These are phyloP conservation scores for Trichomonascus vanleenenianus DNA, from an alignment of 805 yeast species.

Conservation along the genomic window DNA sequence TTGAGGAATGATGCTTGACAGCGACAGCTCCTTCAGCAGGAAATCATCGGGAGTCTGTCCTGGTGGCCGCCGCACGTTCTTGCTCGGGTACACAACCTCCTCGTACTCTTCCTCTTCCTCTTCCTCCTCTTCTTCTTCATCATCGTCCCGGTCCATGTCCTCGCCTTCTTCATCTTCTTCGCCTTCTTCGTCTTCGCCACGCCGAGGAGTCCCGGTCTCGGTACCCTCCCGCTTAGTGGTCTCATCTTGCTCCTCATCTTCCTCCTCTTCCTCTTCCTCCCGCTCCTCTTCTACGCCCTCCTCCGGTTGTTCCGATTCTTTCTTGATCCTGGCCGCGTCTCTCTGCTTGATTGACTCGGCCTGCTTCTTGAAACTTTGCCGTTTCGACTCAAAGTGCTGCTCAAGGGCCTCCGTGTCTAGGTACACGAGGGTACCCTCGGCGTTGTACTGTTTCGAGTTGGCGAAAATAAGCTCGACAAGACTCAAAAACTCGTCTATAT, in stretches of 20 bases:
- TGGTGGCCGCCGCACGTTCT: conserved; percentile 7
- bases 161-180: conserved; percentile 1
- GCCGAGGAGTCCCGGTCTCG: not conserved
- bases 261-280: not conserved
- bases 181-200: not conserved
- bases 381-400: conserved; percentile 35
- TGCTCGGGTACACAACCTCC: conserved; percentile 2
- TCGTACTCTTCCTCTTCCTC: not conserved
- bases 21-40: conserved; percentile 25
- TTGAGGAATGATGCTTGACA: conserved; percentile 31
- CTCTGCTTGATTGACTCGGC: conserved; percentile 3
- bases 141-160: conserved; percentile 4
- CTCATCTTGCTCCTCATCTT: not conserved
- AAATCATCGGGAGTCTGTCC: conserved; percentile 19
- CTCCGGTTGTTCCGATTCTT: not conserved
- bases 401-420: conserved; percentile 61
- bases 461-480: conserved; percentile 58
- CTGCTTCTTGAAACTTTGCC: conserved; percentile 13
- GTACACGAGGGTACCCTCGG: conserved; percentile 60
- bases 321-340: not conserved
- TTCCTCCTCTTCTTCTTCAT: conserved; percentile 4
- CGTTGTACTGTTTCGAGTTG: conserved; percentile 76
- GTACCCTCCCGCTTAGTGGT: not conserved
- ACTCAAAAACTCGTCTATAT: conserved; percentile 50
- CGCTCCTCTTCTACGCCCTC: not conserved